Evolutionary conservation across 2,329 filamentous ascomycete genomes (phyloP), one percentile per base, ranked within the genome.

Genomic region (Eutypella sp.): DNA sequence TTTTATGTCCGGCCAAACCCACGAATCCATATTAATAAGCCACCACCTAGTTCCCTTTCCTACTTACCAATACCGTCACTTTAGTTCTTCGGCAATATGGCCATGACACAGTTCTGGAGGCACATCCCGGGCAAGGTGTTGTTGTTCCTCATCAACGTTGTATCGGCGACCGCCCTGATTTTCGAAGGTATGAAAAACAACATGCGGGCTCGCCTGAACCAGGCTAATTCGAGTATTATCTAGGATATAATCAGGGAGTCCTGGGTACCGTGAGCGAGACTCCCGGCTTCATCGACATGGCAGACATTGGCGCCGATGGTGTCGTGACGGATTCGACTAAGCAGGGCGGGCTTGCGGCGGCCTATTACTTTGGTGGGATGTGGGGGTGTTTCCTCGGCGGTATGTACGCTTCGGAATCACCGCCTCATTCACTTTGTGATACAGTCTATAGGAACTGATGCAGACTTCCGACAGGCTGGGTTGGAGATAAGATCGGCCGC

Each of bases 401-500:
- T 8, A 46, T 8, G 38, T 33, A 25, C n/a, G n/a, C n/a, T n/a
- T n/a, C n/a, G n/a, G n/a, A n/a, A n/a, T n/a, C n/a, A n/a, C n/a
- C n/a, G n/a, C n/a, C n/a, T n/a, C n/a, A n/a, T n/a, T n/a, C n/a
- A n/a, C n/a, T n/a, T n/a, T n/a, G n/a, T n/a, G n/a, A n/a, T n/a
- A n/a, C n/a, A n/a, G n/a, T n/a, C n/a, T n/a, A n/a, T n/a, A n/a
- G n/a, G n/a, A 29, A 13, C 13, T 29, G 25, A 29, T 13, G 25
- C 13, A 34, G 11, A 23, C 11, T 41, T 39, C 7, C 3, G 5
- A 22, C 20, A 60, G 59, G 66, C 29, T 72, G 70, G 68, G 57
- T 72, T 18, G 76, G 71, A n/a, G 76, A 79, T 53, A 67, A 66
- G 18, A 67, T 76, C 31, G 76, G 76, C n/a, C 72, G 76, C 24